These are phyloP conservation scores for Ceratobasidium sp. DNA, from an alignment of 1,284 basidiomycete species.

Conservation along the genomic window DNA sequence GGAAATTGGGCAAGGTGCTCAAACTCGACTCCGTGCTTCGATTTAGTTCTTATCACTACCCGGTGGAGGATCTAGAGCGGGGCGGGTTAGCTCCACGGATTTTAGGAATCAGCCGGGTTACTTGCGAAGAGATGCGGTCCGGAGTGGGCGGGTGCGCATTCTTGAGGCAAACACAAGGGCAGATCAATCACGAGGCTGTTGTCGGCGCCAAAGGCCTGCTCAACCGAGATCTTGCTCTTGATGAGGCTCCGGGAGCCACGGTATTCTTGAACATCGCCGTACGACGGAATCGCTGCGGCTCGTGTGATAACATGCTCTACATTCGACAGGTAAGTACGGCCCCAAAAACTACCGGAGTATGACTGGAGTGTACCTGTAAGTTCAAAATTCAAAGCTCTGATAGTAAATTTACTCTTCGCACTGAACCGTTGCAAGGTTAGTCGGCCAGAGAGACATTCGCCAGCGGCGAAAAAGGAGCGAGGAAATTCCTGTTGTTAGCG, in stretches of 20 bases:
- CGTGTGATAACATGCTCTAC: slow-evolving; percentile 31
- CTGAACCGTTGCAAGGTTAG: slow-evolving; percentile 13
- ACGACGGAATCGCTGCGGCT: slow-evolving; percentile 11
- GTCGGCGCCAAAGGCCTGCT: slow-evolving; percentile 16
- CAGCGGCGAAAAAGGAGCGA: slow-evolving; percentile 32
- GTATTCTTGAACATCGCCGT: slow-evolving; percentile 35
- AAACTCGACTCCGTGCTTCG: slow-evolving; percentile 27
- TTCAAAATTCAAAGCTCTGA: slow-evolving; percentile 13
- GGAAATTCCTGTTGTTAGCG: slow-evolving; percentile 13
- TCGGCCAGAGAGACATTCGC: slow-evolving; percentile 21
- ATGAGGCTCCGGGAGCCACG: slow-evolving; percentile 24
- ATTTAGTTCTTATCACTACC: slow-evolving; percentile 37
- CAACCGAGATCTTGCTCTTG: slow-evolving; percentile 24
- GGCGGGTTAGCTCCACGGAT: not conserved
- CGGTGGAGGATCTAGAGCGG: slow-evolving; percentile 15
- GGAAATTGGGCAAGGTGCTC: slow-evolving; percentile 30
- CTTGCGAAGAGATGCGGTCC: slow-evolving; percentile 30
- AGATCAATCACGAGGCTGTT: slow-evolving; percentile 5
- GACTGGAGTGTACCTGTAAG: not conserved
- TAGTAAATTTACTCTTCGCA: slow-evolving; percentile 18
- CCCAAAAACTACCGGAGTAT: not conserved
- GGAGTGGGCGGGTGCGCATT: slow-evolving; percentile 26
- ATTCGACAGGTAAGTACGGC: not conserved
- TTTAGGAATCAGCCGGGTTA: not conserved
- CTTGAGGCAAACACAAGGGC: slow-evolving; percentile 20